phyloP scores from a whole-genome alignment of 2,329 filamentous ascomycete species.

The Aspergillus pseudoterreus region DNA sequence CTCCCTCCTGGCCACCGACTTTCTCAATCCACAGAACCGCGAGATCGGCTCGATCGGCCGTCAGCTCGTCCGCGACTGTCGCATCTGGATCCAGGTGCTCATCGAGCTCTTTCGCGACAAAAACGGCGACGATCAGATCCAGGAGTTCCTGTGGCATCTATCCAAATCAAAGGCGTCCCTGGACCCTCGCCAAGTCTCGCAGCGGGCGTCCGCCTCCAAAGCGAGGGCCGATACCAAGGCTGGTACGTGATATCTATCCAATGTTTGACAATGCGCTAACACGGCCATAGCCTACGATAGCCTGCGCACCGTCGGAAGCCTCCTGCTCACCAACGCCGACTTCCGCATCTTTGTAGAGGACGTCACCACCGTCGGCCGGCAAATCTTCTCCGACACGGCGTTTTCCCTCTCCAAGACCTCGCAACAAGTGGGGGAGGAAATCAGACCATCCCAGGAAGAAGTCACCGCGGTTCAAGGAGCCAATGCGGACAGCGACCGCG shows the following conservation, averaged over 20 bases:
- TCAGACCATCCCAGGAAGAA: slow-evolving; percentile 66
- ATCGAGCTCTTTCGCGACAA: slow-evolving; percentile 80
- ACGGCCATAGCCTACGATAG: slow-evolving; percentile 66
- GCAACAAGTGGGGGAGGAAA: slow-evolving; percentile 66
- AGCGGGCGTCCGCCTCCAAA: slow-evolving; percentile 59
- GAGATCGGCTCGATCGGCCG: slow-evolving; percentile 76
- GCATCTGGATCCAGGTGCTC: slow-evolving; percentile 72
- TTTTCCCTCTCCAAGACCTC: slow-evolving; percentile 74
- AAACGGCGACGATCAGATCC: slow-evolving; percentile 78
- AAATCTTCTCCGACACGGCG: slow-evolving; percentile 84
- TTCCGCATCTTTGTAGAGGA: slow-evolving; percentile 85
- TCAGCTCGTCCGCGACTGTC: slow-evolving; percentile 66
- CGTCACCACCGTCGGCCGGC: slow-evolving; percentile 70
- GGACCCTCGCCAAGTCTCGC: slow-evolving; percentile 61
- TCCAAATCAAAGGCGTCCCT: slow-evolving; percentile 68
- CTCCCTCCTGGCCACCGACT: slow-evolving; percentile 70
- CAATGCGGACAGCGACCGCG: slow-evolving; percentile 43
- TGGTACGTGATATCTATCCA: slow-evolving; percentile 41
- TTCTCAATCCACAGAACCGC: slow-evolving; percentile 70
- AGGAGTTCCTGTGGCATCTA: slow-evolving; percentile 87
- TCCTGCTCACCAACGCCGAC: slow-evolving; percentile 86
- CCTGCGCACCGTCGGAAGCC: slow-evolving; percentile 73
- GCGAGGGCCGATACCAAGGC: slow-evolving; percentile 68
- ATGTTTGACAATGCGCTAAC: slow-evolving; percentile 1
- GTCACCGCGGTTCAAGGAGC: slow-evolving; percentile 49